Evolutionary conservation across 169 alveolate species (phyloP).

Genomic region (Toxoplasma gondii): DNA sequence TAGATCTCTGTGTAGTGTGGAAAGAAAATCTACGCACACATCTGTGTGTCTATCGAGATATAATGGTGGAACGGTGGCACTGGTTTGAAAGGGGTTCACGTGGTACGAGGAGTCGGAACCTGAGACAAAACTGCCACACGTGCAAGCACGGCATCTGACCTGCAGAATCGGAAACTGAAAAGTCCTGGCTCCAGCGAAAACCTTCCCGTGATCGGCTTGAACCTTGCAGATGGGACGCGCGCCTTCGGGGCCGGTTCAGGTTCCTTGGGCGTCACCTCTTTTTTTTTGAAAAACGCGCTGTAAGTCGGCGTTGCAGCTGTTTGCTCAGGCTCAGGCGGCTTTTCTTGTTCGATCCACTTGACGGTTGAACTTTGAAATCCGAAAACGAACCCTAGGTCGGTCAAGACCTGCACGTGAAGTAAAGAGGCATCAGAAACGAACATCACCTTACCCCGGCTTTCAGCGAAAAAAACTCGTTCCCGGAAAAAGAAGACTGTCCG

Average conservation of each 20-base stretch:
- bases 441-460: too few relatives aligned
- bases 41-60: too few relatives aligned
- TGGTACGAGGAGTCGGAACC: too few relatives aligned
- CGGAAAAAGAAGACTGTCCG: too few relatives aligned
- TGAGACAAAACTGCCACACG: too few relatives aligned
- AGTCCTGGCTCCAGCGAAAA: constrained; percentile 7
- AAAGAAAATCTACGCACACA: too few relatives aligned
- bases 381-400: constrained; percentile 31
- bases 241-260: not conserved
- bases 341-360: constrained; percentile 8
- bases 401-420: not conserved
- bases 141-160: not conserved
- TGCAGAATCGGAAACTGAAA: not conserved
- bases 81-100: too few relatives aligned
- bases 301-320: not conserved
- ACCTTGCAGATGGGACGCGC: not conserved
- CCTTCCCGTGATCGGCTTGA: not conserved
- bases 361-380: not conserved
- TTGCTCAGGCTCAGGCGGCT: not conserved
- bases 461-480: too few relatives aligned
- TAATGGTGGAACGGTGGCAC: too few relatives aligned
- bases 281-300: not conserved
- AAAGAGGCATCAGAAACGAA: not conserved
- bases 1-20: too few relatives aligned
- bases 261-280: not conserved